Evolutionary conservation across 306 rosid genomes (phyloP), one percentile per base, ranked within the genome.

Genomic region (Mimosa bimucronata): DNA sequence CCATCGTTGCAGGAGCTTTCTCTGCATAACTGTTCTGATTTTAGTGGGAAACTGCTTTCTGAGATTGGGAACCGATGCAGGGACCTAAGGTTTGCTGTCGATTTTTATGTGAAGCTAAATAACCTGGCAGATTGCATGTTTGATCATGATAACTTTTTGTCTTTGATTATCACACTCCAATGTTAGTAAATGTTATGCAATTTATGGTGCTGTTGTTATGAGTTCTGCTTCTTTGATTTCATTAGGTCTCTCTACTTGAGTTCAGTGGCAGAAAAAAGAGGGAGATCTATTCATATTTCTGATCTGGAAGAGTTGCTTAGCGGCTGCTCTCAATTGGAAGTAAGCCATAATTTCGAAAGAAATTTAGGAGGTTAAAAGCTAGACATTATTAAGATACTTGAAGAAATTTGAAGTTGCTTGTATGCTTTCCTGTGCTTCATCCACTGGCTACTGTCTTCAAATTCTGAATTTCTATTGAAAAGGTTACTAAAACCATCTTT

Each of bases 241-340:
- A 57, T 87, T 89, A 91, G 96, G 92, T 90, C 92, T 80, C 97
- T 95, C 78, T 92, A 88, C 83, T 86, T 95, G 93, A 94, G 98
- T 23, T 95, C 97, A 3, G 94, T 95, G 31, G 98, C 97, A 0
- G 96, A 88, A 64, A 91, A 87, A 41, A 84, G 92, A 89, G 95
- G 92, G 83, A 94, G 91, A 87, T 75, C 90, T 0, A 85, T 95
- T 90, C 92, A 95, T 75, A 84, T 87, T 71, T 83, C 94, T 60
- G 97, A 95, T 90, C 87, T 95, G 85, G 91, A 91, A 83, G 98
- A 91, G 81, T 90, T 95, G 76, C 98, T 95, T 65, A 25, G 72
- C 70, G 96, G 98, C 82, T 95, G 98, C 89, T 69, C 88, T 71
- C 90, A 79, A 10, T 91, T 95, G 85, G 96, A 95, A 90, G 98